Percentiles rank a stretch among this genome's conserved stretches.
phyloP scores from a whole-genome alignment of 257 asterid genomes.

The Solanum habrochaites region DNA sequence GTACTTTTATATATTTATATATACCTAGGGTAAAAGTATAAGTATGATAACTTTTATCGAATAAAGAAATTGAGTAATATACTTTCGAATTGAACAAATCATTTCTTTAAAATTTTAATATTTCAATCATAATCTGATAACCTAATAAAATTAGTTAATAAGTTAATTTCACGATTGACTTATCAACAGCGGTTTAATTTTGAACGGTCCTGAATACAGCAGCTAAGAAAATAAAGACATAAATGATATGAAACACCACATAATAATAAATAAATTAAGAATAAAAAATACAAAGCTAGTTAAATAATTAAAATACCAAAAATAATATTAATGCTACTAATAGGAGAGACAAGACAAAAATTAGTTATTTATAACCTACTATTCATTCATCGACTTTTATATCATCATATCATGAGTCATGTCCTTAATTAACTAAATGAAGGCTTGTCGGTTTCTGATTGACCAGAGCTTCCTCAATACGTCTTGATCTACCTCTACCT shows the following conservation, averaged over 20 bases:
- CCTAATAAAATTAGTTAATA: not conserved
- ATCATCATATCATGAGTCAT: not conserved
- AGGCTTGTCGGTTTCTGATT: not conserved
- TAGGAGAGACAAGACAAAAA: not conserved
- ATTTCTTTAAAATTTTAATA: too few species aligned
- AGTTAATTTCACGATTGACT: too few species aligned
- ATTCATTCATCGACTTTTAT: not conserved
- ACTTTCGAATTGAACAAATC: not conserved
- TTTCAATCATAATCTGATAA: too few species aligned
- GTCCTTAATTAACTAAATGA: not conserved
- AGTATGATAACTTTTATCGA: not conserved
- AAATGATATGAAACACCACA: not conserved
- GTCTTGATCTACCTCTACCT: not conserved
- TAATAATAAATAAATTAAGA: not conserved
- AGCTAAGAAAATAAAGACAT: not conserved
- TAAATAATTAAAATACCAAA: not conserved
- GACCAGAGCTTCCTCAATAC: too few species aligned
- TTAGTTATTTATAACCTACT: too few species aligned
- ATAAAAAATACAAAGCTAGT: not conserved
- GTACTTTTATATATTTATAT: not conserved
- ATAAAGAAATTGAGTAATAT: not conserved
- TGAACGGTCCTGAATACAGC: too few species aligned
- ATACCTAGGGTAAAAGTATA: not conserved
- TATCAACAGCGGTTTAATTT: not conserved
- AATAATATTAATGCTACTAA: not conserved